Conservation (phyloP, 192 early-diverging fungal species). For the Chytriomyces confervae region DNA sequence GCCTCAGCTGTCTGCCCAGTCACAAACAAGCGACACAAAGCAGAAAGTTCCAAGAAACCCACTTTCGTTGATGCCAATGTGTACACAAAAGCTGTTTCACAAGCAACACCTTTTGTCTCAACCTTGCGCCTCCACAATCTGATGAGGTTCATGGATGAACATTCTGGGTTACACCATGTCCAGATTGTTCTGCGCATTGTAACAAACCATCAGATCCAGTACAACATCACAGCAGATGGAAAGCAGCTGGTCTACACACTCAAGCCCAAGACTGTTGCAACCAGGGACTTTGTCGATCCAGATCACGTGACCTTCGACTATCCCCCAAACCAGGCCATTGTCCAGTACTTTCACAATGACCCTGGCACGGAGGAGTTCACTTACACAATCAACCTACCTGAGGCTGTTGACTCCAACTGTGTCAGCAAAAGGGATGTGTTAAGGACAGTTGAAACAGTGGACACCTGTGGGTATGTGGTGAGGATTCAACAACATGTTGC, state of each 20-base stretch:
- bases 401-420: conserved; percentile 1
- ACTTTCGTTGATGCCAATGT: no score
- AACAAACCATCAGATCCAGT: no score
- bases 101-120: no score
- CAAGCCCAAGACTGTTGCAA: not conserved
- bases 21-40: no score
- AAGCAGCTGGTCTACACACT: not conserved
- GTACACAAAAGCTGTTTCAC: no score
- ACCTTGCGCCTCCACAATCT: no score
- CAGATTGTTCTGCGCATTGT: no score
- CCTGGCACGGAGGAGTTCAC: not conserved
- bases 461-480: not conserved
- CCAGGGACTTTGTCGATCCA: not conserved
- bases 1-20: no score
- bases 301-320: not conserved
- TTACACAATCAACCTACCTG: not conserved
- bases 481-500: not conserved
- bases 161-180: no score
- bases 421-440: not conserved
- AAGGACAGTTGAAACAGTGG: not conserved
- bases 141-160: no score
- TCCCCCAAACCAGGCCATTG: not conserved
- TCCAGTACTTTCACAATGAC: not conserved
- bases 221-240: no score
- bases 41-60: no score